Percentiles rank a stretch among this genome's conserved stretches.
These are phyloP conservation scores for Apiospora aurea DNA, from an alignment of 2,329 filamentous ascomycete species.

Conservation along the genomic window DNA sequence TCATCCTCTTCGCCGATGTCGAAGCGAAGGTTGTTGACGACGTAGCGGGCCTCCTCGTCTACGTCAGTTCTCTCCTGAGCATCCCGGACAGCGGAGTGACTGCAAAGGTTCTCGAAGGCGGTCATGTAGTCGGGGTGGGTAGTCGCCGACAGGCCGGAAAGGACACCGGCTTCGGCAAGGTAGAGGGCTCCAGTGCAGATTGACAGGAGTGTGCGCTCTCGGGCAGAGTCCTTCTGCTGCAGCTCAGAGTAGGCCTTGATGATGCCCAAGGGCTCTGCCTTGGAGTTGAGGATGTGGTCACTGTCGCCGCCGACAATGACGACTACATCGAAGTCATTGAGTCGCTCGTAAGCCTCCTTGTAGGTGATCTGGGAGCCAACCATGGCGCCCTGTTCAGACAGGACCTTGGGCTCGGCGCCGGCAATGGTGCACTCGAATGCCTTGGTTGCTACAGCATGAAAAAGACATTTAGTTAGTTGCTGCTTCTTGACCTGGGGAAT, in stretches of 20 bases:
- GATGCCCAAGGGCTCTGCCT: slow-evolving; percentile 72
- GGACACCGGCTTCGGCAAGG: slow-evolving; percentile 77
- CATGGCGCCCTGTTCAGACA: slow-evolving; percentile 69
- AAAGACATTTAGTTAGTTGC: background rate
- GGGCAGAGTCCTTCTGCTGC: slow-evolving; percentile 78
- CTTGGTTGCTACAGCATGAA: slow-evolving; percentile 51
- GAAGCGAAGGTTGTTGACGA: slow-evolving; percentile 91
- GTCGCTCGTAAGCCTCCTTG: slow-evolving; percentile 77
- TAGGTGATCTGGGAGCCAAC: slow-evolving; percentile 78
- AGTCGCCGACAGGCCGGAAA: slow-evolving; percentile 80
- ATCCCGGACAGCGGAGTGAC: slow-evolving; percentile 73
- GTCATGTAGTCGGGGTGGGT: slow-evolving; percentile 84
- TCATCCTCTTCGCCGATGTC: slow-evolving; percentile 82
- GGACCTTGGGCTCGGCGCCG: slow-evolving; percentile 59
- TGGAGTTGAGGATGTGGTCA: slow-evolving; percentile 69
- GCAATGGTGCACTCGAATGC: slow-evolving; percentile 67
- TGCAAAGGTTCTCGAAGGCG: slow-evolving; percentile 82
- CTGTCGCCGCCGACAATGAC: slow-evolving; percentile 77
- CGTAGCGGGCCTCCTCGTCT: slow-evolving; percentile 80
- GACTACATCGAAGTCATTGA: slow-evolving; percentile 81
- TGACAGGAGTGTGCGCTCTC: slow-evolving; percentile 82
- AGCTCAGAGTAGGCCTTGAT: slow-evolving; percentile 81
- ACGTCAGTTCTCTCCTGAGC: slow-evolving; percentile 81
- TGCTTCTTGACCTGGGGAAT: background rate
- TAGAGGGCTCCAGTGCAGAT: slow-evolving; percentile 82